Percentiles rank a stretch among this genome's conserved stretches.
Evolutionary conservation across 495 filamentous ascomycete genomes (phyloP).

Genomic region (Barbatosphaeria neglecta): DNA sequence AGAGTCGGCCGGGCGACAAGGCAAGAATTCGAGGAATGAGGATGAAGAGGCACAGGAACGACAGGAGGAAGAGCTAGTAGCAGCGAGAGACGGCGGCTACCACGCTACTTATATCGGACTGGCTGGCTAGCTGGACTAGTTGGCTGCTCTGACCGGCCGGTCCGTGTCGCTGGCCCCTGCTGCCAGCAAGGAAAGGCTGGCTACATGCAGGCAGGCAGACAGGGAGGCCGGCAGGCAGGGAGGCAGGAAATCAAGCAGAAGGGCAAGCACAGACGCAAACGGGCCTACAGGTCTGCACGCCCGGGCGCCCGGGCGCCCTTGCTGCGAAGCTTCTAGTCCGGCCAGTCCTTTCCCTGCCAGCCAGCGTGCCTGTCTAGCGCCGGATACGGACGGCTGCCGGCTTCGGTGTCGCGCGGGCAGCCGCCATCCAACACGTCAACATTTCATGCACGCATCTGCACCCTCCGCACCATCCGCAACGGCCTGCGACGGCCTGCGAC

Average conservation of each 20-base stretch:
- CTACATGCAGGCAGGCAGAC: no score
- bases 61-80: neutral
- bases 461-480: no score
- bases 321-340: neutral
- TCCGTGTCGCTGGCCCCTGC: neutral
- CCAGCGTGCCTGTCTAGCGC: no score
- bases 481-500: no score
- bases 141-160: no score
- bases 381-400: neutral
- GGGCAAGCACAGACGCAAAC: neutral
- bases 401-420: neutral
- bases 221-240: neutral
- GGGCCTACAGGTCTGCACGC: no score
- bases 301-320: no score
- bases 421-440: neutral
- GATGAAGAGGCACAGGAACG: neutral
- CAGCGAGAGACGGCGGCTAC: neutral
- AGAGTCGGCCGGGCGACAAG: no score
- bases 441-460: neutral
- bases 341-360: no score
- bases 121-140: no score
- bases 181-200: no score
- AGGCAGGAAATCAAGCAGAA: neutral
- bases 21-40: neutral
- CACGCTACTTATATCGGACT: neutral